Conservation (phyloP, 106 monocot genomes). For the Allium cepa region DNA sequence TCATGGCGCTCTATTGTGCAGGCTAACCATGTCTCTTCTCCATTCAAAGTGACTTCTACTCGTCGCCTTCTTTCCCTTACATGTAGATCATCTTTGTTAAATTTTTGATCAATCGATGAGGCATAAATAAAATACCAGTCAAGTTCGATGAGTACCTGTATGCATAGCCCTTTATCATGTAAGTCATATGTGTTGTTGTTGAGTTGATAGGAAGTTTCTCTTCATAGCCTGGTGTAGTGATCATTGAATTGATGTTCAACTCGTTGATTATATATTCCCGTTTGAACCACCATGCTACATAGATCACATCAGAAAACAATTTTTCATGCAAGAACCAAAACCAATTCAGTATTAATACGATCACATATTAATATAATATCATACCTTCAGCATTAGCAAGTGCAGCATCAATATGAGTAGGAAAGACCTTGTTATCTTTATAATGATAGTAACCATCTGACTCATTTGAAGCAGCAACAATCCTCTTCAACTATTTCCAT, state of each 20-base stretch:
- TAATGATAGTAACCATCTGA: too few relatives aligned
- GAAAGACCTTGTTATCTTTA: too few relatives aligned
- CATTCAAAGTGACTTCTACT: constrained; percentile 84
- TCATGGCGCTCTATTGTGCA: constrained; percentile 55
- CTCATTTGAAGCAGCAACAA: too few relatives aligned
- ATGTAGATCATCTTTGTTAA: constrained; percentile 9
- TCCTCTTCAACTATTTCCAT: too few relatives aligned
- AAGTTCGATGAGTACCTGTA: constrained; percentile 34
- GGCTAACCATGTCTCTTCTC: constrained; percentile 72
- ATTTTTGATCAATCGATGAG: not conserved
- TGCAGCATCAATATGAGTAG: constrained; percentile 41
- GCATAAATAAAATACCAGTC: too few relatives aligned
- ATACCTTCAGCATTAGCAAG: constrained; percentile 69
- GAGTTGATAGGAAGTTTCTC: constrained; percentile 70
- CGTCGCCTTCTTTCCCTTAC: constrained; percentile 95
- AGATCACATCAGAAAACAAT: not conserved
- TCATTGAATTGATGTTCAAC: constrained; percentile 91
- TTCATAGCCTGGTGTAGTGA: constrained; percentile 77
- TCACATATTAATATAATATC: not conserved
- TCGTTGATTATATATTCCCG: constrained; percentile 94
- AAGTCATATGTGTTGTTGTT: constrained; percentile 32
- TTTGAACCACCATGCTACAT: constrained; percentile 90
- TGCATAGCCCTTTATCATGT: constrained; percentile 69
- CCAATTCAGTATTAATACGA: not conserved
- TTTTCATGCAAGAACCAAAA: too few relatives aligned